These are phyloP conservation scores for Chaetomiaceae sp. DNA, from an alignment of 2,329 filamentous ascomycete species.

Conservation along the genomic window DNA sequence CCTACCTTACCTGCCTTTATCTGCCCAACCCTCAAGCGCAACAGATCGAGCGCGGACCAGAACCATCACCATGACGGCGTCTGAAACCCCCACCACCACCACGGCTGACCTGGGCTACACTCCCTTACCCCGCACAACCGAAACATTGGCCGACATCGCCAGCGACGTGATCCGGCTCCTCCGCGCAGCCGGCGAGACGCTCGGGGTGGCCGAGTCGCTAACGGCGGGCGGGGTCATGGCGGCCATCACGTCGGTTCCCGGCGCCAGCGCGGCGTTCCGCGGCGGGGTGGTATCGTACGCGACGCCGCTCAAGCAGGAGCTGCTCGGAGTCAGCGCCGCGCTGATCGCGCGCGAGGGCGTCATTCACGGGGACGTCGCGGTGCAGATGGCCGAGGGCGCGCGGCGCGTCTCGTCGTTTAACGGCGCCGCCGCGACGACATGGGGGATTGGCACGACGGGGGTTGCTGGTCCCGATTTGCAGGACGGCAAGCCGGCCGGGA, in stretches of 20 bases:
- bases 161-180: constrained; percentile 26
- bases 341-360: constrained; percentile 26
- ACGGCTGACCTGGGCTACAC: too few relatives aligned
- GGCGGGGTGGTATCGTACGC: constrained; percentile 33
- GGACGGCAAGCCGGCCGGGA: constrained; percentile 27
- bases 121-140: too few relatives aligned
- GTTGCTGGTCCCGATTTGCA: constrained; percentile 27
- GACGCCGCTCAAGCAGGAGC: constrained; percentile 27
- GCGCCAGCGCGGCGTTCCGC: constrained; percentile 31
- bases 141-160: constrained; percentile 16
- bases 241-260: constrained; percentile 29
- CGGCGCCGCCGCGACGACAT: constrained; percentile 19
- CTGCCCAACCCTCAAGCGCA: too few relatives aligned
- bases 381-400: constrained; percentile 18
- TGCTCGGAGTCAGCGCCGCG: constrained; percentile 26
- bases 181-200: constrained; percentile 22
- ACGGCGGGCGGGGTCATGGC: constrained; percentile 33
- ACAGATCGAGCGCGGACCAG: too few relatives aligned
- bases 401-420: neutral
- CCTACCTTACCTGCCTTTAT: too few relatives aligned
- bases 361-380: constrained; percentile 26
- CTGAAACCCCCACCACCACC: neutral
- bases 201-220: constrained; percentile 32
- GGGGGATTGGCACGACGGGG: constrained; percentile 28
- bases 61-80: neutral